A percentile compares a stretch with the other conserved stretches of the same genome.
Conservation (phyloP, 2,329 filamentous ascomycete genomes). For the Pseudogymnoascus sp. region DNA sequence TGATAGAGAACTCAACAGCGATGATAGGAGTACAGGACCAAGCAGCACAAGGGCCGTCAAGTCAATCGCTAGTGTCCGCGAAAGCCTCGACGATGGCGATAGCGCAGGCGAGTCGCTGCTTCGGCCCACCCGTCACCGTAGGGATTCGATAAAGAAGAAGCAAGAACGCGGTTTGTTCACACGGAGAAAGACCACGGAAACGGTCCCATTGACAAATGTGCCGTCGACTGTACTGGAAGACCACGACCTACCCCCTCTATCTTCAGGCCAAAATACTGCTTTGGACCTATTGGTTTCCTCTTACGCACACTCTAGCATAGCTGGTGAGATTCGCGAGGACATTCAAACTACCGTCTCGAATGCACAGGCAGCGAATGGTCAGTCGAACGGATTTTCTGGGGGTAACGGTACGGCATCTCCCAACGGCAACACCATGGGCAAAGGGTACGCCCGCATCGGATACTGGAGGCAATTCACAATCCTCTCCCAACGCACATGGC, state of each 20-base stretch:
- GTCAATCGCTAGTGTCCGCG: constrained; percentile 76
- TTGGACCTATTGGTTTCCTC: constrained; percentile 74
- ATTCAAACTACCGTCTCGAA: constrained; percentile 62
- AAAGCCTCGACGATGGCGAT: constrained; percentile 62
- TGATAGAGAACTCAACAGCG: constrained; percentile 50
- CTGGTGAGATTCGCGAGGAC: constrained; percentile 66
- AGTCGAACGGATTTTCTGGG: constrained; percentile 46
- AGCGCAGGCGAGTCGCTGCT: constrained; percentile 54
- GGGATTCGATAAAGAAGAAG: constrained; percentile 73
- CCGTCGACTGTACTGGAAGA: constrained; percentile 64
- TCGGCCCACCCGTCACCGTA: constrained; percentile 63
- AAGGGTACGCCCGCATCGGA: constrained; percentile 76
- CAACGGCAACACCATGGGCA: constrained; percentile 57
- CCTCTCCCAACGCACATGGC: constrained; percentile 86
- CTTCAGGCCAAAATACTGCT: constrained; percentile 59
- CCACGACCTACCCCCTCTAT: constrained; percentile 55
- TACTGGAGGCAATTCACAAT: constrained; percentile 80
- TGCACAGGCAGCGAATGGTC: constrained; percentile 62
- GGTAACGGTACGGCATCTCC: constrained; percentile 40
- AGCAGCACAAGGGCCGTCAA: constrained; percentile 87
- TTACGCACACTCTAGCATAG: constrained; percentile 74
- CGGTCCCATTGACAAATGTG: constrained; percentile 38
- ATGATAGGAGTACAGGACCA: constrained; percentile 64
- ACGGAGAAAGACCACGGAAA: constrained; percentile 68
- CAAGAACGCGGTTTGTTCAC: constrained; percentile 91